Evolutionary conservation across 2,329 filamentous ascomycete species (phyloP).

Genomic region (Alternaria triticimaculans): DNA sequence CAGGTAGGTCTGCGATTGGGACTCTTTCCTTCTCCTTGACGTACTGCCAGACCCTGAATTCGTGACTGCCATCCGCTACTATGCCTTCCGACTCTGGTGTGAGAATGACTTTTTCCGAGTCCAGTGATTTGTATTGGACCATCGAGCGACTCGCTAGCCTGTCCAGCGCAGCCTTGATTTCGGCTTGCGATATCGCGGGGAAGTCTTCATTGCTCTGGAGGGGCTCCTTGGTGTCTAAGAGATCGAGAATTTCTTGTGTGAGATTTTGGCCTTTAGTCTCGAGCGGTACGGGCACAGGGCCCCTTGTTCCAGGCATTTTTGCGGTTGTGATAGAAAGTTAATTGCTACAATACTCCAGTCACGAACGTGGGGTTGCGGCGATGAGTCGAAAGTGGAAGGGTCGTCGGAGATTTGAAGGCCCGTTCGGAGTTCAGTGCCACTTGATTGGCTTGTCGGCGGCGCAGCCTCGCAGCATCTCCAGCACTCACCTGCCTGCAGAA

Average conservation of each 20-base stretch:
- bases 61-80: constrained; percentile 56
- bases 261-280: constrained; percentile 58
- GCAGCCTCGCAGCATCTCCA: constrained; percentile 1
- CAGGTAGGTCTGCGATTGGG: constrained; percentile 56
- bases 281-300: constrained; percentile 55
- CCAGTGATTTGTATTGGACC: constrained; percentile 83
- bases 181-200: constrained; percentile 51
- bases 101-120: constrained; percentile 76
- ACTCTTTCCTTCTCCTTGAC: constrained; percentile 55
- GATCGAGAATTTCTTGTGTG: constrained; percentile 81
- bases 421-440: constrained; percentile 24
- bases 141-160: constrained; percentile 83
- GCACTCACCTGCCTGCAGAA: neutral
- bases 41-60: constrained; percentile 59
- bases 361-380: constrained; percentile 28
- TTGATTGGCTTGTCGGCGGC: constrained; percentile 22
- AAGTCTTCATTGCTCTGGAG: constrained; percentile 61
- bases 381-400: constrained; percentile 35
- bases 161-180: constrained; percentile 86
- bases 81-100: constrained; percentile 85
- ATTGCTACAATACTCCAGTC: constrained; percentile 18
- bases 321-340: constrained; percentile 14
- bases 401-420: constrained; percentile 30
- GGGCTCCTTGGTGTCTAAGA: constrained; percentile 59
- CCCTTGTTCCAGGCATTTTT: constrained; percentile 55